Percentiles rank a stretch among this genome's conserved stretches.
phyloP scores from a whole-genome alignment of 768 basidiomycete species.

The Daedaleopsis sinensis region DNA sequence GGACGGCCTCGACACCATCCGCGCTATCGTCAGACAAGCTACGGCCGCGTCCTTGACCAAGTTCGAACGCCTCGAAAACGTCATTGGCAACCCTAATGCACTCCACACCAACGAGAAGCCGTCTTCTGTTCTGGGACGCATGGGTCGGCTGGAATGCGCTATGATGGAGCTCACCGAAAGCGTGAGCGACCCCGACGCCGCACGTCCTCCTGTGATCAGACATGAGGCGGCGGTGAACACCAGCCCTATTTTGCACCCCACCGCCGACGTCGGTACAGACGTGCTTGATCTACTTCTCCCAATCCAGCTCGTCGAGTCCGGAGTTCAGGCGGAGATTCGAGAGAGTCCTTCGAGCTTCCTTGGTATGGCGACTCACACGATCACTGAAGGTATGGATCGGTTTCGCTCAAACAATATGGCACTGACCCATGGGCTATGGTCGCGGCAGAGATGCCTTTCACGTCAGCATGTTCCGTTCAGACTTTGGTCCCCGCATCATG shows the following conservation, averaged over 20 bases:
- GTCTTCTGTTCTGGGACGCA: constrained; percentile 7
- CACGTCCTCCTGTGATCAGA: constrained; percentile 9
- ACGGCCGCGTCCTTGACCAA: constrained; percentile 1
- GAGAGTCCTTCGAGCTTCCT: not conserved
- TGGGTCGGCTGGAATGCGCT: constrained; percentile 11
- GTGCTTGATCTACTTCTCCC: not conserved
- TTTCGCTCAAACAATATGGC: not conserved
- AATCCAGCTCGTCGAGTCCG: not conserved
- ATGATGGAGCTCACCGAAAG: constrained; percentile 18
- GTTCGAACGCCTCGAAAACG: constrained; percentile 1
- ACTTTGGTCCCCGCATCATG: constrained; percentile 5
- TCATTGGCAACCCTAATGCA: constrained; percentile 1
- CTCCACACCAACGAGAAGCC: not conserved
- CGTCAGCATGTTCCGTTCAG: not conserved
- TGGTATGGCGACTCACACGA: not conserved
- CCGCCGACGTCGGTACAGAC: constrained; percentile 5
- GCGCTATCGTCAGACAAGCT: constrained; percentile 2
- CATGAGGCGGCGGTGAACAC: constrained; percentile 19
- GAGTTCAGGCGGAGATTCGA: not conserved
- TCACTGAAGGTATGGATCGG: no score
- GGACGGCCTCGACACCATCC: constrained; percentile 2
- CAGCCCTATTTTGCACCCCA: not conserved
- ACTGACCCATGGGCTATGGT: not conserved
- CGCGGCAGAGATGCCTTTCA: not conserved
- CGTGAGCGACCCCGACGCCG: constrained; percentile 21